Evolutionary conservation across 331 rosid genomes (phyloP).

Genomic region (Ulmus americana): DNA sequence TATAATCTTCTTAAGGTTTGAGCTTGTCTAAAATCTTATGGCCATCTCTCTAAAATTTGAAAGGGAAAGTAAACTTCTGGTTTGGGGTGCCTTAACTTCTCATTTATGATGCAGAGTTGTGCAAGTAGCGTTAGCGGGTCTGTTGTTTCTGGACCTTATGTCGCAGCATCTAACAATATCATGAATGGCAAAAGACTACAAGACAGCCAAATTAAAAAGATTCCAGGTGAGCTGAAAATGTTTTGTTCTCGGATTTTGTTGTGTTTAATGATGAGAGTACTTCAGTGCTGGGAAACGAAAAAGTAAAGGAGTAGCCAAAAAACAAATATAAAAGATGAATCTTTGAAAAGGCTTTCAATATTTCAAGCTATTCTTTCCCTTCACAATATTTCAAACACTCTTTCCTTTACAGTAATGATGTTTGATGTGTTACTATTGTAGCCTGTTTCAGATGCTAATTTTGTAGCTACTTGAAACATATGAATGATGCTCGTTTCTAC

Average conservation of each 20-base stretch:
- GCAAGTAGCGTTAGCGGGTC: conserved; percentile 41
- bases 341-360: too few species aligned
- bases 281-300: background rate
- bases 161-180: conserved; percentile 40
- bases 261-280: conserved; percentile 8
- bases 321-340: background rate
- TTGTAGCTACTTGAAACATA: too few species aligned
- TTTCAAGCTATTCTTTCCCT: too few species aligned
- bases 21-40: conserved; percentile 15
- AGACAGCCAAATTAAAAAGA: conserved; percentile 53
- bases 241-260: conserved; percentile 6
- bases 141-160: conserved; percentile 32
- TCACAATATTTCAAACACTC: too few species aligned
- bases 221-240: conserved; percentile 60
- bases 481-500: too few species aligned
- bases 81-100: conserved; percentile 18
- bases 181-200: conserved; percentile 40
- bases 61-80: conserved; percentile 1
- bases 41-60: conserved; percentile 1
- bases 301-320: background rate
- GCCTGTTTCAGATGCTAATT: background rate
- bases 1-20: conserved; percentile 69
- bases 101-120: conserved; percentile 48
- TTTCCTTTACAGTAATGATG: too few species aligned
- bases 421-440: too few species aligned